Evolutionary conservation across 1,284 basidiomycete species (phyloP), one percentile per base, ranked within the genome.

Genomic region (Ganoderma resinaceum): DNA sequence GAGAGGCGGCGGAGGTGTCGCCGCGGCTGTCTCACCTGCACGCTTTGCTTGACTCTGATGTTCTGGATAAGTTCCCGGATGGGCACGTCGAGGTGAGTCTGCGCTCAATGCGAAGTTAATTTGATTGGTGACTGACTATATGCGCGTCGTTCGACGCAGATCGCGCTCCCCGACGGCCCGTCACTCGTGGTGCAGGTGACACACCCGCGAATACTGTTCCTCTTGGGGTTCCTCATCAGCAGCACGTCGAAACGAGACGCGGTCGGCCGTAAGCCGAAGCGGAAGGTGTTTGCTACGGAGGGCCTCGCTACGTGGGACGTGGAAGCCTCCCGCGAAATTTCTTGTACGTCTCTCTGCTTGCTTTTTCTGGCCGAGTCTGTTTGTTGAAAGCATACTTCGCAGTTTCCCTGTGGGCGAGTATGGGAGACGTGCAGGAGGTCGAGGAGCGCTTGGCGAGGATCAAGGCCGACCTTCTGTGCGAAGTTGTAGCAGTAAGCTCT

Each of bases 181-280:
- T 82, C 88, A 1, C 79, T 93, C 0, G 78, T 82, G 60, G 73
- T 93, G 2, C 87, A 87, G 62, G 83, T 84, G 2, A 92, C 91
- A 5, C 91, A 92, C 72, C 91, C 92, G 0, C 85, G 88, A 2
- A 78, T 90, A 6, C 75, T 93, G 0, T 89, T 88, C 69, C 77
- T 87, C 23, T 81, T 93, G 6, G 88, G 86, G 0, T 93, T 90
- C 77, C 84, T 93, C 8, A 80, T 92, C 33, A 90, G 87, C 71
- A 85, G 85, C 12, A 80, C 87, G 1, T 85, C 90, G 0, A 92
- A 92, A 74, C 86, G 90, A 16, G 91, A 94, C 74, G 85, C 89
- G 0, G 86, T 90, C 0, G 92, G 91, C 40, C 83, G 91, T 23
- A 90, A 87, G 67, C 92, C 92, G 3, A 91, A 90, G 78, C 84